Base-by-base conservation (phyloP, 2,329 filamentous ascomycete genomes). In the Phyllosticta citribraziliensis region DNA sequence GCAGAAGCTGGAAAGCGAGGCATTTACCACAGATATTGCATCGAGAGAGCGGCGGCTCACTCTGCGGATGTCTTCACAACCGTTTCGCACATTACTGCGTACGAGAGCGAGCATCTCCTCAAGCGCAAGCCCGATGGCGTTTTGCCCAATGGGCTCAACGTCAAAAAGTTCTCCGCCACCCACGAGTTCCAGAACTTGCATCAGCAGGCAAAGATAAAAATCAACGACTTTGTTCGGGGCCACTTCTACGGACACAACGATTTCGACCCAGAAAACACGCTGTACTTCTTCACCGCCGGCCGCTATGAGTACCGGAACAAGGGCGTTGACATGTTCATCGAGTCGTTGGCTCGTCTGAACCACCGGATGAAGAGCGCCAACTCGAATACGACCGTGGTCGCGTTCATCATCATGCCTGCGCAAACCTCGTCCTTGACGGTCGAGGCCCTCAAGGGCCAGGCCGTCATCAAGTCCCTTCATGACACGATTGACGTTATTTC, bases 121-220 rank as follows among this genome's bases (percentile, higher is more conserved):
- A 97, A 97, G 83, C 88, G 94, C 66, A 97, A 97, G 78, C 94
- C 94, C 0, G 94, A 99, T 68, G 94, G 94, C 52, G 94, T 99
- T 6, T 76, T 97, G 67, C 94, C 94, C 67, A 99, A 99, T 70
- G 94, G 94, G 65, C 82, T 99, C 70, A 99, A 99, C 70, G 94
- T 99, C 64, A 97, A 92, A 76, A 97, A 97, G 75, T 97, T 97
- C 79, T 93, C 92, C 9, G 94, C 94, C 6, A 92, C 97, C 69
- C 94, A 99, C 80, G 94, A 99, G 76, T 97, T 97, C 79, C 94
- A 99, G 75, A 99, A 99, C 73, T 77, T 99, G 71, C 94, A 97
- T 76, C 91, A 96, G 70, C 89, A 94, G 73, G 88, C 91, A 70
- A 97, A 97, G 79, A 89, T 96, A 76, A 96, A 96, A 81, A 97